Conservation (phyloP, 2,329 filamentous ascomycete genomes). For the Kalmusia sp. region DNA sequence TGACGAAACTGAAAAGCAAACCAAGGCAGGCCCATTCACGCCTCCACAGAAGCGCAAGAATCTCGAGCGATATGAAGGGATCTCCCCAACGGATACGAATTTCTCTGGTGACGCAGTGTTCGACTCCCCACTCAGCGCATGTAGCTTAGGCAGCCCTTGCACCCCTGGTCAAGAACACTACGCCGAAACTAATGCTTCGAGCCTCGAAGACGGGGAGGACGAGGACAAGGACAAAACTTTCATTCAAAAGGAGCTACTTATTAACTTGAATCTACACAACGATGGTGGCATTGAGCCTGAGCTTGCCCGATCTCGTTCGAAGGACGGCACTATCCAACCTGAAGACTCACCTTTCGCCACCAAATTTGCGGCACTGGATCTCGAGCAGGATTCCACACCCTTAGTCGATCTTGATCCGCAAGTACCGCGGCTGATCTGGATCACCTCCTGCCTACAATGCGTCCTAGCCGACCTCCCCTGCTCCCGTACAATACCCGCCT, state of each 20-base stretch:
- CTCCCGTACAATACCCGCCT: conserved; percentile 34
- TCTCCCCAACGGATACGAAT: conserved; percentile 33
- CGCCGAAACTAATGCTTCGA: conserved; percentile 16
- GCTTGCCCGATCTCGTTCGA: too few relatives aligned
- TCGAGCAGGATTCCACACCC: not conserved
- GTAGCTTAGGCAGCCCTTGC: not conserved
- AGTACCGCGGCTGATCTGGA: conserved; percentile 19
- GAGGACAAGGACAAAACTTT: conserved; percentile 4
- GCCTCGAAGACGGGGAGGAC: conserved; percentile 11
- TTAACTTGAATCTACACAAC: not conserved
- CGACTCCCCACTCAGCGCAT: conserved; percentile 17
- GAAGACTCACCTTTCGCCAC: not conserved
- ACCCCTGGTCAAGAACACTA: not conserved
- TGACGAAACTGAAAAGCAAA: not conserved
- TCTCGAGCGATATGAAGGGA: conserved; percentile 2
- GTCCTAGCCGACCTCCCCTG: conserved; percentile 32
- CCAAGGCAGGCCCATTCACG: not conserved
- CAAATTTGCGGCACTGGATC: not conserved
- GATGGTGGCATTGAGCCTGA: not conserved
- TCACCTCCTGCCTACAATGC: conserved; percentile 43
- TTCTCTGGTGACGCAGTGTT: conserved; percentile 33
- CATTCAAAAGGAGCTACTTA: not conserved
- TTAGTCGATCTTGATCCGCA: conserved; percentile 1
- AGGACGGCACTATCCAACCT: too few relatives aligned
- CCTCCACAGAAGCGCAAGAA: not conserved